A percentile compares a stretch with the other conserved stretches of the same genome.
These are phyloP conservation scores for Alternaria arborescens DNA, from an alignment of 2,329 filamentous ascomycete genomes.

Conservation along the genomic window DNA sequence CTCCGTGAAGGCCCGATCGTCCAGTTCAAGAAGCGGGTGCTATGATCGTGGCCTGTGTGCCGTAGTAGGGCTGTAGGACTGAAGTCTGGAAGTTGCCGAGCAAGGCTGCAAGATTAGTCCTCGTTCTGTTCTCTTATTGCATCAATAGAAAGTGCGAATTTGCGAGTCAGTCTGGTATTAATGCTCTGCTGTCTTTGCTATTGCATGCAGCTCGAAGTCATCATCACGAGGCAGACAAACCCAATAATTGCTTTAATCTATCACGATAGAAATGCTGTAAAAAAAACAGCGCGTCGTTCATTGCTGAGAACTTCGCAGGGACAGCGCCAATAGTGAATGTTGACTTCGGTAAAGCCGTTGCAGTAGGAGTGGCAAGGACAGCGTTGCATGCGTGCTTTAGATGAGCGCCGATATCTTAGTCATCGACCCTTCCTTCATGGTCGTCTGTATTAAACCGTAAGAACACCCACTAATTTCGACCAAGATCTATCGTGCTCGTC, in stretches of 20 bases:
- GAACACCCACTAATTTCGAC: not conserved
- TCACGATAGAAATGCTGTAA: not conserved
- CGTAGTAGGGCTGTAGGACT: not conserved
- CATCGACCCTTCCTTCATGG: not conserved
- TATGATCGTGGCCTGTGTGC: not conserved
- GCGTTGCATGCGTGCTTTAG: not conserved
- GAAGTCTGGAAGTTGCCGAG: not conserved
- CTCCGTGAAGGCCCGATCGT: not conserved
- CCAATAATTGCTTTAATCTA: not conserved
- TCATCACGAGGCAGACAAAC: no score
- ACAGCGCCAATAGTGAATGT: not conserved
- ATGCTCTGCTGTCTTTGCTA: not conserved
- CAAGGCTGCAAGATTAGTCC: not conserved
- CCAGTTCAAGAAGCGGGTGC: constrained; percentile 5
- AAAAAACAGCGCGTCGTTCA: not conserved
- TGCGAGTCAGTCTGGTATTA: not conserved
- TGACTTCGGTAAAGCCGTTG: not conserved
- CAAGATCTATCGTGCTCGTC: not conserved
- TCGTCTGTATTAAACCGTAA: not conserved
- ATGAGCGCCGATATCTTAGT: not conserved
- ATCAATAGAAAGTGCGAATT: not conserved
- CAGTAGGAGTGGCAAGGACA: not conserved
- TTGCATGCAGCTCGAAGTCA: no score
- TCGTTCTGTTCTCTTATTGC: not conserved
- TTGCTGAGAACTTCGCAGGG: not conserved